phyloP scores from a whole-genome alignment of 805 yeast genomes.

The Komagataella pseudopastoris region DNA sequence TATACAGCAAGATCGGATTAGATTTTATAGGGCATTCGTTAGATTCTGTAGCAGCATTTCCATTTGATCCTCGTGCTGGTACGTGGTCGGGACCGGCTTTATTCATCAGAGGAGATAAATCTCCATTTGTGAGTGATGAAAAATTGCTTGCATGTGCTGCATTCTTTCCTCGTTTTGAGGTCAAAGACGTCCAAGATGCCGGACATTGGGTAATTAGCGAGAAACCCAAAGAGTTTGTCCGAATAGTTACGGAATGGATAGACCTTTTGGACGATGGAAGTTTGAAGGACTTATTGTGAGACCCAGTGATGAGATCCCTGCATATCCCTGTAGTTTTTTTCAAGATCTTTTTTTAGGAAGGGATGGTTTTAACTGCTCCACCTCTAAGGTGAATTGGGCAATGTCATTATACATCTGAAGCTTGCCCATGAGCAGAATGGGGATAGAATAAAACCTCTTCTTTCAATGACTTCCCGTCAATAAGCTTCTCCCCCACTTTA shows the following conservation, averaged over 20 bases:
- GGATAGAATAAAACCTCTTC: not conserved
- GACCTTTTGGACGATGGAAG: not conserved
- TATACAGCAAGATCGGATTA: conserved; percentile 54
- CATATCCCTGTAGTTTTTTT: too few species aligned
- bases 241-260: conserved; percentile 47
- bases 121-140: conserved; percentile 76
- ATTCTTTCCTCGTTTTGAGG: conserved; percentile 67
- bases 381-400: too few species aligned
- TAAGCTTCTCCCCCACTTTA: too few species aligned
- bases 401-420: too few species aligned
- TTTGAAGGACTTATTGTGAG: not conserved
- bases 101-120: conserved; percentile 67
- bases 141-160: conserved; percentile 56
- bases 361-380: too few species aligned
- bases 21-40: conserved; percentile 53
- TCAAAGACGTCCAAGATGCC: conserved; percentile 53
- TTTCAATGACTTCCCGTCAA: too few species aligned
- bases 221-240: conserved; percentile 66
- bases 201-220: conserved; percentile 95
- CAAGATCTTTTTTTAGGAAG: too few species aligned
- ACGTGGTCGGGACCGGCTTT: conserved; percentile 63
- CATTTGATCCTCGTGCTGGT: conserved; percentile 38
- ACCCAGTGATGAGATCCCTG: too few species aligned
- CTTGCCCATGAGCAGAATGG: not conserved
- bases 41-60: conserved; percentile 65